Evolutionary conservation across 2,329 filamentous ascomycete species (phyloP), one percentile per base, ranked within the genome.

Genomic region (Verticillium tricorpus): DNA sequence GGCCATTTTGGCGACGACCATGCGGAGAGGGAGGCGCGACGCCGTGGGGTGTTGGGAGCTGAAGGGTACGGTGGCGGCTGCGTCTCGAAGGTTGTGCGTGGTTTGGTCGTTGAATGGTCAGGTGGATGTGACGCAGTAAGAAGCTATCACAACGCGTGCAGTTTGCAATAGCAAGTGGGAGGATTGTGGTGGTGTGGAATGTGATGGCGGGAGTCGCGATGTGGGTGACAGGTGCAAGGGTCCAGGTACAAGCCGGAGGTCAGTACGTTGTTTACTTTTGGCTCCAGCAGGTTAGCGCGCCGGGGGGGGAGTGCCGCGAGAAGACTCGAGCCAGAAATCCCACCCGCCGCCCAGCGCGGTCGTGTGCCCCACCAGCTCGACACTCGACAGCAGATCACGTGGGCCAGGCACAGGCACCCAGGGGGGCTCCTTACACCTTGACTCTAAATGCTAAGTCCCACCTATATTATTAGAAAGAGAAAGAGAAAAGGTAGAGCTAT

Each of bases 1-100:
- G 56, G 70, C 71, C 65, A 74, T 72, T 65, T 70, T 69, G 61
- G 71, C 71, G 64, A 73, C 68, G 59, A 37, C 35, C 59, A 56
- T 32, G 54, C 54, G 54, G 54, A 34, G 54, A 31, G 28, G 54
- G 5, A 56, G 54, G 54, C 54, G 45, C 45, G 45, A 50, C 12
- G 45, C 45, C 45, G 45, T 50, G 6, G n/a, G 19, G n/a, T 22
- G n/a, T 50, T 50, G 22, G 40, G 45, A 25, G 45, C 4, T 22
- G 8, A 11, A 4, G n/a, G 19, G 45, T 50, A 19, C 45, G 25
- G 19, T 7, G 19, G 19, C n/a, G 14, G 15, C 15, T n/a, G 39
- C 8, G 39, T n/a, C 15, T 45, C n/a, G 15, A n/a, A 8, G n/a
- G n/a, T n/a, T 50, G 19, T 50, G 45, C 11, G 9, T 35, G 34